Conservation (phyloP, 371 early-diverging fungal species). For the Haplosporangium sp. region DNA sequence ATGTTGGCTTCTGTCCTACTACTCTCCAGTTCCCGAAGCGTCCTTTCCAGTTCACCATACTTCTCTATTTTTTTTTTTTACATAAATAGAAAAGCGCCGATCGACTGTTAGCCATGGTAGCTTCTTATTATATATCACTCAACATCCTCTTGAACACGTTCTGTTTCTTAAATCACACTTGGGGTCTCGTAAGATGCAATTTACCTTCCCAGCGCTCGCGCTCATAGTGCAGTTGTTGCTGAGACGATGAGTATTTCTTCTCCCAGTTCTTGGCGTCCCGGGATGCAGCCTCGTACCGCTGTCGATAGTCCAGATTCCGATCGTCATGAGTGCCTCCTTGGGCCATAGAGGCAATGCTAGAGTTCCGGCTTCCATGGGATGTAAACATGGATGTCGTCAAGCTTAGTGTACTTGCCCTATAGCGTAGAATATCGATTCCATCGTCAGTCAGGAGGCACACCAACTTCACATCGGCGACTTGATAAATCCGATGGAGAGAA, state of each 20-base stretch:
- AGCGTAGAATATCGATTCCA: not conserved
- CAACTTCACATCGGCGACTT: not conserved
- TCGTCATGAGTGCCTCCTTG: not conserved
- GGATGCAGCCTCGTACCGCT: slow-evolving; percentile 48
- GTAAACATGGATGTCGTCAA: slow-evolving; percentile 37
- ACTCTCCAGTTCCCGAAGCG: slow-evolving; percentile 16
- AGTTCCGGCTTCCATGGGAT: slow-evolving; percentile 22
- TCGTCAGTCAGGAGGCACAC: not conserved
- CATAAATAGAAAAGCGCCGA: not conserved
- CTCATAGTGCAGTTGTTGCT: slow-evolving; percentile 43
- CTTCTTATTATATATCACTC: no score
- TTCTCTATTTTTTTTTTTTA: slow-evolving; percentile 16
- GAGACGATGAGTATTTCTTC: slow-evolving; percentile 30
- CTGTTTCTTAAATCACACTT: no score
- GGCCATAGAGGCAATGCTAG: slow-evolving; percentile 1
- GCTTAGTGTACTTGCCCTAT: slow-evolving; percentile 38
- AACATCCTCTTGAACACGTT: no score
- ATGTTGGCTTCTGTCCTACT: slow-evolving; percentile 33
- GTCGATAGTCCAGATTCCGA: slow-evolving; percentile 33
- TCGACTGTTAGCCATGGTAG: not conserved
- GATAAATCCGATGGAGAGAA: not conserved
- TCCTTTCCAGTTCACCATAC: slow-evolving; percentile 27
- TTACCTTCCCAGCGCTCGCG: slow-evolving; percentile 50
- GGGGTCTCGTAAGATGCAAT: not conserved
- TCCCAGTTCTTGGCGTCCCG: slow-evolving; percentile 55